Percentiles rank a stretch among this genome's conserved stretches.
These are phyloP conservation scores for Wolfiporia cocos DNA, from an alignment of 1,284 basidiomycete species.

Conservation along the genomic window DNA sequence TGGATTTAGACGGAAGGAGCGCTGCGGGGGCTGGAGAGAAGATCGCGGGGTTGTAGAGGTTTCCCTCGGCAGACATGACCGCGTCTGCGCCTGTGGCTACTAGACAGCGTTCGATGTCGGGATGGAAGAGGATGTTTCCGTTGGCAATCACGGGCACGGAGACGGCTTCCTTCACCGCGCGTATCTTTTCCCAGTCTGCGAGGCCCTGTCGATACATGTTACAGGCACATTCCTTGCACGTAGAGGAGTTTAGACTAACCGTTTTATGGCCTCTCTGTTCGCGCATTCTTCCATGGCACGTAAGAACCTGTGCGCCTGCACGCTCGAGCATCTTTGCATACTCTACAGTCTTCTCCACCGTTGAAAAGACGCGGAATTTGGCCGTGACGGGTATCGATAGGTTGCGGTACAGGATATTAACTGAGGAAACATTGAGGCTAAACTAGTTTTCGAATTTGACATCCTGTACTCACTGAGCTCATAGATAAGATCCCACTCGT, in stretches of 20 bases:
- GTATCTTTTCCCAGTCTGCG: constrained; percentile 31
- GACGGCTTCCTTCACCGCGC: constrained; percentile 54
- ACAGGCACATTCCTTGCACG: background rate
- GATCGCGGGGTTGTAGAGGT: constrained; percentile 89
- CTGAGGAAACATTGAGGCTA: too few species aligned
- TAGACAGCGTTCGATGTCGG: constrained; percentile 78
- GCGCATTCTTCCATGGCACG: constrained; percentile 87
- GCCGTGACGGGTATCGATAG: constrained; percentile 90
- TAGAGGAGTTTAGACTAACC: constrained; percentile 27
- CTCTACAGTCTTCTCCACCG: constrained; percentile 81
- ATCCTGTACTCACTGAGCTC: constrained; percentile 57
- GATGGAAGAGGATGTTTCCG: constrained; percentile 88
- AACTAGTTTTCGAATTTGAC: constrained; percentile 3
- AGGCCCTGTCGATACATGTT: constrained; percentile 37
- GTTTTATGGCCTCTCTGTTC: constrained; percentile 87
- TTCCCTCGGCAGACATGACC: constrained; percentile 94
- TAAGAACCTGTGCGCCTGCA: constrained; percentile 93
- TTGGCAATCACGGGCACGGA: constrained; percentile 95
- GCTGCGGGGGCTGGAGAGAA: constrained; percentile 37
- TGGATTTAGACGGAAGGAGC: constrained; percentile 1
- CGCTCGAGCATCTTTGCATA: constrained; percentile 95
- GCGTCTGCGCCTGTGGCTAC: constrained; percentile 83
- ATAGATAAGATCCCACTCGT: constrained; percentile 89
- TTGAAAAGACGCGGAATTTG: constrained; percentile 91
- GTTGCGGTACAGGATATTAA: constrained; percentile 80